These are phyloP conservation scores for Fusarium buharicum DNA, from an alignment of 2,329 filamentous ascomycete species.

Conservation along the genomic window DNA sequence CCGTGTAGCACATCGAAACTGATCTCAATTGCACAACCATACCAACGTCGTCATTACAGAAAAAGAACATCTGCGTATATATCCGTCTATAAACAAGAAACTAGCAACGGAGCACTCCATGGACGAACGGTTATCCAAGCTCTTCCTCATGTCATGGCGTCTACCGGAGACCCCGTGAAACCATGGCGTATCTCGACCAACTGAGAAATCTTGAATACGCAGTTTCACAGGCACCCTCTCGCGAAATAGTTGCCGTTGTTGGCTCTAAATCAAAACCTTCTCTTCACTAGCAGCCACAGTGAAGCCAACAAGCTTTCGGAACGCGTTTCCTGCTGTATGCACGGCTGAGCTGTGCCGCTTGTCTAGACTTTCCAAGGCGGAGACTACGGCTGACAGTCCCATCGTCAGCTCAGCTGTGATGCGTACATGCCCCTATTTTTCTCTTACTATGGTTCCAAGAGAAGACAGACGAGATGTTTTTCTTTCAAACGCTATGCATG, in stretches of 20 bases:
- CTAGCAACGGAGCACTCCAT: not conserved
- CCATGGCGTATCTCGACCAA: constrained; percentile 4
- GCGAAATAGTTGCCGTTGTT: not conserved
- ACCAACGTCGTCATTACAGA: constrained; percentile 17
- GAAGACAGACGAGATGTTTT: not conserved
- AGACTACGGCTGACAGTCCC: constrained; percentile 3
- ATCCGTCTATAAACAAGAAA: not conserved
- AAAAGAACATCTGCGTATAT: not conserved
- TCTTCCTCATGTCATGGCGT: not conserved
- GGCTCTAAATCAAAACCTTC: not conserved
- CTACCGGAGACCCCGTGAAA: constrained; percentile 11
- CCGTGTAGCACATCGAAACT: constrained; percentile 27
- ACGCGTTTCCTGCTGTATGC: constrained; percentile 2
- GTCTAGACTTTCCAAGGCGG: constrained; percentile 21
- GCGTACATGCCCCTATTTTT: not conserved
- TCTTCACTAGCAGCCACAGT: constrained; percentile 26
- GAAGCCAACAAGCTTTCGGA: constrained; percentile 22
- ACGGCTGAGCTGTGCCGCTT: constrained; percentile 33
- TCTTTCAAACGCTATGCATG: constrained; percentile 1
- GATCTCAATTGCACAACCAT: constrained; percentile 11
- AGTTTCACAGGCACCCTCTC: constrained; percentile 1
- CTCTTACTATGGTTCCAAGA: not conserved
- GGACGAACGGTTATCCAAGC: not conserved
- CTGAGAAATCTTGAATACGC: constrained; percentile 12
- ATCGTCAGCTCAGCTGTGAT: constrained; percentile 12